Conservation (phyloP, 208 protist species). For the Leishmania amazonensis region DNA sequence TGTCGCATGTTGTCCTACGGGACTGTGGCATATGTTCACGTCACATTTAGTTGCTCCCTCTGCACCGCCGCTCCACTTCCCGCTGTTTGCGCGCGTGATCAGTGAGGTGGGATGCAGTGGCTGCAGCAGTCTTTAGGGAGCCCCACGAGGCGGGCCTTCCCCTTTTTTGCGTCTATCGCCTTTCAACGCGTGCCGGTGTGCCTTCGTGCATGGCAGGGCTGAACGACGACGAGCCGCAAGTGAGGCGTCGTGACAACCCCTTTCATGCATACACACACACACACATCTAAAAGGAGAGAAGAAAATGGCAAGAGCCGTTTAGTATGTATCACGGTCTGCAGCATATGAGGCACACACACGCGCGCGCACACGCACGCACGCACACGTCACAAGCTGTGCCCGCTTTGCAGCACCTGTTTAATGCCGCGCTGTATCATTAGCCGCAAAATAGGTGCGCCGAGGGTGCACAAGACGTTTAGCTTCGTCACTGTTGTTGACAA, state of each 20-base stretch:
- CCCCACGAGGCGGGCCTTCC: too few species aligned
- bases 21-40: background rate
- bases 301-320: background rate
- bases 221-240: background rate
- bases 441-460: slow-evolving; percentile 57
- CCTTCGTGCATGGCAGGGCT: background rate
- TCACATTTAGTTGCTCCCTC: background rate
- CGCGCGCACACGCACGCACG: background rate
- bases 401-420: slow-evolving; percentile 12
- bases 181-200: background rate
- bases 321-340: background rate
- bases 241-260: background rate
- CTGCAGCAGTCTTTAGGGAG: too few species aligned
- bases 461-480: slow-evolving; percentile 44
- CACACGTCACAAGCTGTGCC: slow-evolving; percentile 11
- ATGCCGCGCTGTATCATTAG: slow-evolving; percentile 33
- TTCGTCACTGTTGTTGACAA: slow-evolving; percentile 50
- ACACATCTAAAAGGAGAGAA: background rate
- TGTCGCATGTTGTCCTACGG: background rate
- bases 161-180: background rate
- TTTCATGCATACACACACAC: background rate
- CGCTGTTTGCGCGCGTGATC: background rate
- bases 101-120: background rate
- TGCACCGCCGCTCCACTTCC: background rate
- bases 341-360: background rate